Percentiles rank a stretch among this genome's conserved stretches.
These are phyloP conservation scores for Hypoxylon cercidicola DNA, from an alignment of 495 filamentous ascomycete species.

Conservation along the genomic window DNA sequence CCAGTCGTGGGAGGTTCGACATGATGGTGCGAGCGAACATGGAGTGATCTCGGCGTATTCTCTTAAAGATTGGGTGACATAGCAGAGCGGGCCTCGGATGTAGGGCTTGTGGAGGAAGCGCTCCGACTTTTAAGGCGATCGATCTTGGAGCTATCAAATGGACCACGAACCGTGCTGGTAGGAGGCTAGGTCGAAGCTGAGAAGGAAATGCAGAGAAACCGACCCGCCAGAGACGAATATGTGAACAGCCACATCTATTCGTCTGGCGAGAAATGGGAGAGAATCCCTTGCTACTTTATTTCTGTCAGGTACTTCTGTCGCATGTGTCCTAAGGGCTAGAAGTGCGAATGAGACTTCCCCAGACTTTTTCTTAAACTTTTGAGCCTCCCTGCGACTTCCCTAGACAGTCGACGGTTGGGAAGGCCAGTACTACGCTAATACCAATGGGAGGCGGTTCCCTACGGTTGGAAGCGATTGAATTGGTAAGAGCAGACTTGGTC, in stretches of 20 bases:
- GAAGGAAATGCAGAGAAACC: background rate
- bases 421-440: too few relatives aligned
- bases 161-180: background rate
- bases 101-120: background rate
- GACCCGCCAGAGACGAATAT: background rate
- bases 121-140: too few relatives aligned
- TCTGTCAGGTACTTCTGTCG: too few relatives aligned
- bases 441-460: too few relatives aligned
- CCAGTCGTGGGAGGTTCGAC: background rate
- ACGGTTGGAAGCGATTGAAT: too few relatives aligned
- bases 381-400: too few relatives aligned
- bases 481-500: too few relatives aligned
- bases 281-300: background rate
- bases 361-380: too few relatives aligned
- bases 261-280: background rate
- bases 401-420: too few relatives aligned
- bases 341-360: too few relatives aligned
- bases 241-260: conserved; percentile 4
- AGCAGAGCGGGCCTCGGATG: background rate
- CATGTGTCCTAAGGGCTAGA: too few relatives aligned
- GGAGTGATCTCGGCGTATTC: background rate
- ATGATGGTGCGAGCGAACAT: conserved; percentile 1
- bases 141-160: too few relatives aligned
- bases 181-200: background rate
- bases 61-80: background rate